Conservation (phyloP, 176 grass and related monocot species). For the Musa schizocarpa region DNA sequence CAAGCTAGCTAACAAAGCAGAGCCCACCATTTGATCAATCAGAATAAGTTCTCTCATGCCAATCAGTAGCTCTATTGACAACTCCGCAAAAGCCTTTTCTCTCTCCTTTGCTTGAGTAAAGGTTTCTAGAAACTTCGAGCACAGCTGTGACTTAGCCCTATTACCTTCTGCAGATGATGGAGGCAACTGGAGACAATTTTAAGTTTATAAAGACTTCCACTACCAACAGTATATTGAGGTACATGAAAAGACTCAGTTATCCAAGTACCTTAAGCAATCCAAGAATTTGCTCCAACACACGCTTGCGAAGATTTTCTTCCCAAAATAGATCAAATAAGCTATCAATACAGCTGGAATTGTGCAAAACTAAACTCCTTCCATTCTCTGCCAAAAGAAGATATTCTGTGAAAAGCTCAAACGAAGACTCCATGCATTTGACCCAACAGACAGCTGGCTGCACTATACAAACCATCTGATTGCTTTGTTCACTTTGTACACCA, state of each 20-base stretch:
- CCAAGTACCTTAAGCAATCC: constrained; percentile 63
- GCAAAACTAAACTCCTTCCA: constrained; percentile 58
- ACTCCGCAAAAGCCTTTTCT: constrained; percentile 55
- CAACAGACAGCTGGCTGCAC: constrained; percentile 32
- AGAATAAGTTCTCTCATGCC: constrained; percentile 87
- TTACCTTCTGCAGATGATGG: constrained; percentile 59
- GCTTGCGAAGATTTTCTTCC: constrained; percentile 71
- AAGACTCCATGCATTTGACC: constrained; percentile 54
- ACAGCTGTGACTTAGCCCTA: constrained; percentile 75
- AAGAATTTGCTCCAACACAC: constrained; percentile 82
- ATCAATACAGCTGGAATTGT: constrained; percentile 65
- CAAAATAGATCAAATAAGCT: constrained; percentile 85
- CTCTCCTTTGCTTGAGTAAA: constrained; percentile 80
- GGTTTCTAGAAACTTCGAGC: constrained; percentile 78
- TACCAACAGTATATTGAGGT: constrained; percentile 17
- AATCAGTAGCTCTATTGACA: constrained; percentile 75
- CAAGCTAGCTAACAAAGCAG: constrained; percentile 15
- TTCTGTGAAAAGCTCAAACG: constrained; percentile 81
- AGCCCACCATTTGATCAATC: constrained; percentile 57
- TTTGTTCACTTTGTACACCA: constrained; percentile 37
- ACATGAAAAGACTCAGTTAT: constrained; percentile 17
- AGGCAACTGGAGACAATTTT: constrained; percentile 42
- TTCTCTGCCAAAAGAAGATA: constrained; percentile 64
- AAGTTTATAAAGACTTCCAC: neutral
- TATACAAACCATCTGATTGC: constrained; percentile 21